Evolutionary conservation across 164 flowering plant species (phyloP).

Genomic region (Vitis amurensis): DNA sequence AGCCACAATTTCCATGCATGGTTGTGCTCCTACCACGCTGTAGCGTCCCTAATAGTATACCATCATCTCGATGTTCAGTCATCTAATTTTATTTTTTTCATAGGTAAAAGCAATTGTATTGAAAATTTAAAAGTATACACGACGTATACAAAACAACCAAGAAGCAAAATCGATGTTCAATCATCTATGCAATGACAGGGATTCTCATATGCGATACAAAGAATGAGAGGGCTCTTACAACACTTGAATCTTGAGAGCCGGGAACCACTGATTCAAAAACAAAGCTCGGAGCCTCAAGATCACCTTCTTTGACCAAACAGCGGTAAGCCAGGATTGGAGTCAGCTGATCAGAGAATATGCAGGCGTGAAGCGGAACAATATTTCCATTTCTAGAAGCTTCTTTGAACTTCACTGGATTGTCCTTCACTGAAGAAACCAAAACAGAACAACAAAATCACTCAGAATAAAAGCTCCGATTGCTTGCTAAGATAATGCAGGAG

Average conservation of each 20-base stretch:
- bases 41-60: constrained; percentile 63
- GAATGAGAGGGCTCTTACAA: constrained; percentile 34
- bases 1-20: constrained; percentile 73
- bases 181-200: no score
- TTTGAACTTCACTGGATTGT: constrained; percentile 36
- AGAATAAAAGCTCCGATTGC: background rate
- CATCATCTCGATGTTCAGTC: background rate
- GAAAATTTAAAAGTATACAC: no score
- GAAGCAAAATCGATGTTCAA: no score
- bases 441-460: background rate
- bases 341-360: constrained; percentile 82
- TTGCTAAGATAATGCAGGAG: background rate
- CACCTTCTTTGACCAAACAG: constrained; percentile 80
- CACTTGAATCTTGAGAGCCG: constrained; percentile 36
- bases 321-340: constrained; percentile 89
- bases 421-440: constrained; percentile 21
- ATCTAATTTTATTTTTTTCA: no score
- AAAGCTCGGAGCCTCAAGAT: constrained; percentile 82
- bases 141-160: no score
- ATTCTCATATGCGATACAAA: background rate
- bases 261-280: constrained; percentile 79
- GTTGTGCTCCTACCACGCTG: constrained; percentile 78
- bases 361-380: constrained; percentile 58
- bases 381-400: constrained; percentile 70
- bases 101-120: no score